A percentile compares a stretch with the other conserved stretches of the same genome.
Conservation (phyloP, 805 yeast genomes). For the Metschnikowia arizonensis region DNA sequence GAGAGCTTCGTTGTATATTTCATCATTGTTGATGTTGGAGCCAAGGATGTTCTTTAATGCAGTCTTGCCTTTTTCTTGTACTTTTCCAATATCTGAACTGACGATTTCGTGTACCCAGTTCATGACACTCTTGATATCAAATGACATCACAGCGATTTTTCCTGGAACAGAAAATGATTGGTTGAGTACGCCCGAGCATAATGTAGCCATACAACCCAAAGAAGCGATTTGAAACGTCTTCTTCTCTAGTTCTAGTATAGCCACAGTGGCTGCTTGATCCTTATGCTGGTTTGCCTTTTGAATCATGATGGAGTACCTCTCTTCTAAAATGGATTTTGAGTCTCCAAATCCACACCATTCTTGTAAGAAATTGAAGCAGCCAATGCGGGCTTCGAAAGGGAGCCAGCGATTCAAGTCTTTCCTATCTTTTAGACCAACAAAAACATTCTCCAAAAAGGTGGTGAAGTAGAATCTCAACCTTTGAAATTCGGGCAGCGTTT, state of each 20-base stretch:
- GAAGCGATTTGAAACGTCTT: constrained; percentile 66
- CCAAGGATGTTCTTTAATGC: constrained; percentile 69
- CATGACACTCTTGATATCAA: constrained; percentile 64
- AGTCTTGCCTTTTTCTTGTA: constrained; percentile 58
- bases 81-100: constrained; percentile 50
- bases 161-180: constrained; percentile 45
- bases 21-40: constrained; percentile 52
- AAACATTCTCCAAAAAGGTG: constrained; percentile 74
- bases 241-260: constrained; percentile 77
- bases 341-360: constrained; percentile 96
- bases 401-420: constrained; percentile 49
- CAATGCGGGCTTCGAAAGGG: constrained; percentile 82
- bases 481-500: constrained; percentile 67
- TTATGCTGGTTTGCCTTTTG: constrained; percentile 36
- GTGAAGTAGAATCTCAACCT: constrained; percentile 78
- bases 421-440: constrained; percentile 46
- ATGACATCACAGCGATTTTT: constrained; percentile 53
- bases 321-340: constrained; percentile 53
- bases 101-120: constrained; percentile 80
- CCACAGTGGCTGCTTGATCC: constrained; percentile 51
- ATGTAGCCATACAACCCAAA: constrained; percentile 76
- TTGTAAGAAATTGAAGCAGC: constrained; percentile 75
- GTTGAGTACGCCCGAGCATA: constrained; percentile 71
- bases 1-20: constrained; percentile 55
- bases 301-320: constrained; percentile 60